These are phyloP conservation scores for Spergularia azorica DNA, from an alignment of 179 eudicot species.

Conservation along the genomic window DNA sequence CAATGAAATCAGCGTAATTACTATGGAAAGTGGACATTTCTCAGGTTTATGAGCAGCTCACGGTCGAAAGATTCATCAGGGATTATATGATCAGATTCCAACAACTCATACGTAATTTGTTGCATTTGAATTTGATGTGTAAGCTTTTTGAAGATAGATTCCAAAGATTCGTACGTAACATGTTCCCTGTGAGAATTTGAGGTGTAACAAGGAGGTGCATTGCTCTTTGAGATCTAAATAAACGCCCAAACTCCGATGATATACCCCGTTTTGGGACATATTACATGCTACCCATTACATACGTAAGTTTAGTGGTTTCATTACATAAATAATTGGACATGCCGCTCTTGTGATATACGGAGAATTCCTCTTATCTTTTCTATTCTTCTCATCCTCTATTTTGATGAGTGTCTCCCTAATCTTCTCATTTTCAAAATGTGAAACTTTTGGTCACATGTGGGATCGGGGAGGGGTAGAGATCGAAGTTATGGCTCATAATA, in stretches of 20 bases:
- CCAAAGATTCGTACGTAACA: slow-evolving; percentile 11
- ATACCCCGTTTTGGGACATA: neutral
- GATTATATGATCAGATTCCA: neutral
- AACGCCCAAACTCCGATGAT: neutral
- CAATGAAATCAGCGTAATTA: too few species aligned
- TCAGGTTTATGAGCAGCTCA: neutral
- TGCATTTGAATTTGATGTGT: slow-evolving; percentile 1
- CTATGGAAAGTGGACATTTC: too few species aligned
- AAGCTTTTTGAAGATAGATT: neutral
- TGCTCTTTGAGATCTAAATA: neutral
- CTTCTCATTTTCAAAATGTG: too few species aligned
- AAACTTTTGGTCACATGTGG: too few species aligned
- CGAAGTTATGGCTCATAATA: too few species aligned
- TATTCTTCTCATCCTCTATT: too few species aligned
- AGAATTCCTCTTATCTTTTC: too few species aligned
- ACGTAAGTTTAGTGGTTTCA: neutral
- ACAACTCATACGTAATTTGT: slow-evolving; percentile 7
- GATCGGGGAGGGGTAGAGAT: too few species aligned
- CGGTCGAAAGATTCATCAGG: neutral
- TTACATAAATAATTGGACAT: neutral
- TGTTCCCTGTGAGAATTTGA: slow-evolving; percentile 5
- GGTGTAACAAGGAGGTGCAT: slow-evolving; percentile 10
- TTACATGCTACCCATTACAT: neutral
- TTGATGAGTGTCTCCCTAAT: too few species aligned
- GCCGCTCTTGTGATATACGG: too few species aligned